Conservation (phyloP, 345 rosid genomes). For the Gossypium longicalyx region DNA sequence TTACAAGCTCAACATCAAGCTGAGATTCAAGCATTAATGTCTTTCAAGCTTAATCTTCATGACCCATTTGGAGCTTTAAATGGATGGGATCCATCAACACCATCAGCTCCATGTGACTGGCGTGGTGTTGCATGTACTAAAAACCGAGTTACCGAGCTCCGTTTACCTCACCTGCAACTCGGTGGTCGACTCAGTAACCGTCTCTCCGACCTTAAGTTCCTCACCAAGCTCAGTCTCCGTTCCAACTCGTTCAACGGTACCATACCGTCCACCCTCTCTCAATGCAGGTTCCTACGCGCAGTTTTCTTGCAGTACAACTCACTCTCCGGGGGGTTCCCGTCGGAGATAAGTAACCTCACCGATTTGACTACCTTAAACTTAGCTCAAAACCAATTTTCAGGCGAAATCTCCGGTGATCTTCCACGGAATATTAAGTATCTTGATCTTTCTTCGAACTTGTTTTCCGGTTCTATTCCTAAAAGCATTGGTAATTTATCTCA, state of each 20-base stretch:
- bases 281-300: slow-evolving; percentile 66
- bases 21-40: slow-evolving; percentile 68
- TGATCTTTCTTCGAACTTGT: slow-evolving; percentile 70
- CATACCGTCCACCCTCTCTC: slow-evolving; percentile 64
- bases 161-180: slow-evolving; percentile 76
- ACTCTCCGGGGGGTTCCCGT: slow-evolving; percentile 70
- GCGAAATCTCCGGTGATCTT: slow-evolving; percentile 46
- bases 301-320: slow-evolving; percentile 85
- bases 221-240: slow-evolving; percentile 66
- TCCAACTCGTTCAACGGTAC: slow-evolving; percentile 78
- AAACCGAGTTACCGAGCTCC: slow-evolving; percentile 65
- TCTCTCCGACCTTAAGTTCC: slow-evolving; percentile 45
- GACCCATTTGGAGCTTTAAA: slow-evolving; percentile 75
- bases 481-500: slow-evolving; percentile 49
- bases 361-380: slow-evolving; percentile 54
- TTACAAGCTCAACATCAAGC: slow-evolving; percentile 18
- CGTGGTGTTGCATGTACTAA: slow-evolving; percentile 61
- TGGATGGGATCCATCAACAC: slow-evolving; percentile 75
- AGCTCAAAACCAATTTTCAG: slow-evolving; percentile 68
- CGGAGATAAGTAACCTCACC: slow-evolving; percentile 50
- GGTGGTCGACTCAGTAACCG: slow-evolving; percentile 60
- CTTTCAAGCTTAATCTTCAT: slow-evolving; percentile 62
- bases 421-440: slow-evolving; percentile 50
- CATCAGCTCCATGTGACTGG: slow-evolving; percentile 94
- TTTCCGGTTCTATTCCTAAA: slow-evolving; percentile 65